phyloP scores from a whole-genome alignment of 148 eudicot genomes.

The Vaccinium macrocarpon region DNA sequence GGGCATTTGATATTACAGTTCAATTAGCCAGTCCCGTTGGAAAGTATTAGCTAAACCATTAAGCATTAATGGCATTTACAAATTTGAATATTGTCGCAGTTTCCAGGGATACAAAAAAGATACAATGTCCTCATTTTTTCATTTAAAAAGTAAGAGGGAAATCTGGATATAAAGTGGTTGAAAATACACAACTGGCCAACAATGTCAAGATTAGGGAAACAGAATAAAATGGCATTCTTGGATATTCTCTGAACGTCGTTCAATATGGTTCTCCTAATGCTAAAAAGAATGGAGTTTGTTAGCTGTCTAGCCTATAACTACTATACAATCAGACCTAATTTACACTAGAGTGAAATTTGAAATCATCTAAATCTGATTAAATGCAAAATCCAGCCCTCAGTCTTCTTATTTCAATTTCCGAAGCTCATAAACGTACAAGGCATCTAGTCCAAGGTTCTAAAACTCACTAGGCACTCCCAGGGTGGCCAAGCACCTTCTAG shows the following conservation, averaged over 20 bases:
- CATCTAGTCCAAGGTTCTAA: neutral
- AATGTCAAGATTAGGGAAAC: neutral
- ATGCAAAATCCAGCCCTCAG: neutral
- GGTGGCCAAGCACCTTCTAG: no score
- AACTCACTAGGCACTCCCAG: no score
- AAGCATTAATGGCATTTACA: conserved; percentile 4
- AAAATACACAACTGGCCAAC: neutral
- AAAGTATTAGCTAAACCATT: neutral
- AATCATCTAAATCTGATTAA: neutral
- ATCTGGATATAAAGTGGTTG: neutral
- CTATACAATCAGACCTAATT: neutral
- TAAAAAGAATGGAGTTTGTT: neutral
- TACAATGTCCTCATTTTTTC: neutral
- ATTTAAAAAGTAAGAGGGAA: neutral
- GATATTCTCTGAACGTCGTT: neutral
- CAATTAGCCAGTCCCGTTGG: neutral
- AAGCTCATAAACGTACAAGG: neutral
- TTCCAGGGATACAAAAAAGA: neutral
- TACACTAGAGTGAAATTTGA: neutral
- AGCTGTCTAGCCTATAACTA: neutral
- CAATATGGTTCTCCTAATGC: neutral
- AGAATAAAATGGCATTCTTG: neutral
- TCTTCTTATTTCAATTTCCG: neutral
- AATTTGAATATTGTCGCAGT: neutral
- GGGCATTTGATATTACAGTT: neutral